Conservation (phyloP, 192 early-diverging fungal genomes). For the Coemansia sp. region DNA sequence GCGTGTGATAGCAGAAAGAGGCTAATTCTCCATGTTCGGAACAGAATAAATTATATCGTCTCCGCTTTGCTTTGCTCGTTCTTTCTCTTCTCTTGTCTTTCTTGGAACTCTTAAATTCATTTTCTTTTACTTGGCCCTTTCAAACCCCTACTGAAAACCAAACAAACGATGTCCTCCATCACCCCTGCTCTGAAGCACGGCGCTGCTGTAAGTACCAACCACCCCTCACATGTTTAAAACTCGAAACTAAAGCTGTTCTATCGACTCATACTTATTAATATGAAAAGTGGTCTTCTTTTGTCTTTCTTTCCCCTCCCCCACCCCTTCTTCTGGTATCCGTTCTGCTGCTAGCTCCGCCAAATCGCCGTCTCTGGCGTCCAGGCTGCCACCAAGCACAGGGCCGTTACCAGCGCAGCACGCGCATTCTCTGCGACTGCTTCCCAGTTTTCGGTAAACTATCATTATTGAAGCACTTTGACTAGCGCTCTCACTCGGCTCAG, state of each 20-base stretch:
- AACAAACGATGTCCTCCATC: conserved; percentile 19
- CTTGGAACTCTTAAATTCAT: not conserved
- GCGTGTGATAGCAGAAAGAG: not conserved
- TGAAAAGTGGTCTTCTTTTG: no score
- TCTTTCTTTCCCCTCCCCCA: no score
- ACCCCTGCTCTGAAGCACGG: conserved; percentile 45
- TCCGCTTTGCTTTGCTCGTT: not conserved
- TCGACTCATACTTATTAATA: not conserved
- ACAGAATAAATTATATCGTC: no score
- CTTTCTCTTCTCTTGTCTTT: not conserved
- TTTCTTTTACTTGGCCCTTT: not conserved
- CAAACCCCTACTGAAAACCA: not conserved
- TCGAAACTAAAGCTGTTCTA: not conserved
- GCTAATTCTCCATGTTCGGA: not conserved
- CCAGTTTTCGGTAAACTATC: conserved; percentile 43
- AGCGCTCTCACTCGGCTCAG: not conserved
- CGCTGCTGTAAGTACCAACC: conserved; percentile 45
- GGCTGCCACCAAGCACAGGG: conserved; percentile 26
- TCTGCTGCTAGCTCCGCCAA: conserved; percentile 43
- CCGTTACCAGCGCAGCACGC: conserved; percentile 24
- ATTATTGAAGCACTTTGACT: conserved; percentile 3
- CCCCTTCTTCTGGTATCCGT: not conserved
- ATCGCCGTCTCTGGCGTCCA: conserved; percentile 31
- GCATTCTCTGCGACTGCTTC: conserved; percentile 46
- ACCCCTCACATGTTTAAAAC: not conserved